phyloP scores from a whole-genome alignment of 345 rosid genomes.

The Rhodamnia rubescens region DNA sequence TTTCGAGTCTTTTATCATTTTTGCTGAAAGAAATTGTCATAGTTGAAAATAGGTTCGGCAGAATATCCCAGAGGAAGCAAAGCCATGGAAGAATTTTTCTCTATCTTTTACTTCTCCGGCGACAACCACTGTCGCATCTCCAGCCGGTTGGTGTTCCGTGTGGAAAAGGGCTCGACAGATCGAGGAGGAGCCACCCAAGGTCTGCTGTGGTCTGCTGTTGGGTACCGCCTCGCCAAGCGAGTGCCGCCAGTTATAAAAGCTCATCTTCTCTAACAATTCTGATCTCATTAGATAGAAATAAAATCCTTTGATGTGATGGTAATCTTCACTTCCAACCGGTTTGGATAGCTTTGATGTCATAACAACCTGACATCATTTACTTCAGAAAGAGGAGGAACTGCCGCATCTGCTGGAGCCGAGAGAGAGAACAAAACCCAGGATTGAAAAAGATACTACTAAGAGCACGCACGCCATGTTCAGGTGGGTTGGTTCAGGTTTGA shows the following conservation, averaged over 20 bases:
- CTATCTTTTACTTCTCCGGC: not conserved
- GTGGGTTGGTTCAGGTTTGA: not conserved
- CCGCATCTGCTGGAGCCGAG: not conserved
- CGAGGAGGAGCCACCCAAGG: not conserved
- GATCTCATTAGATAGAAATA: not conserved
- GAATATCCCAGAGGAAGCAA: too few relatives aligned
- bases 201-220: not conserved
- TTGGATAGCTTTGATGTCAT: not conserved
- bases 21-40: too few relatives aligned
- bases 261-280: not conserved
- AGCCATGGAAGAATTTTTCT: not conserved
- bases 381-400: not conserved
- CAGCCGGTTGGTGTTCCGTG: too few relatives aligned
- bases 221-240: not conserved
- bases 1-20: too few relatives aligned
- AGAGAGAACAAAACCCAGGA: not conserved
- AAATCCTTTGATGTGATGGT: not conserved
- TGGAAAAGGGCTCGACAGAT: not conserved
- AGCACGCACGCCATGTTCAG: not conserved
- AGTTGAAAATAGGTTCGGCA: too few relatives aligned
- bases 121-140: not conserved
- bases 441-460: not conserved
- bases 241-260: not conserved
- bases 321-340: not conserved
- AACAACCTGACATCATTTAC: not conserved